These are phyloP conservation scores for Lactarius sp. DNA, from an alignment of 768 basidiomycete species.

Conservation along the genomic window DNA sequence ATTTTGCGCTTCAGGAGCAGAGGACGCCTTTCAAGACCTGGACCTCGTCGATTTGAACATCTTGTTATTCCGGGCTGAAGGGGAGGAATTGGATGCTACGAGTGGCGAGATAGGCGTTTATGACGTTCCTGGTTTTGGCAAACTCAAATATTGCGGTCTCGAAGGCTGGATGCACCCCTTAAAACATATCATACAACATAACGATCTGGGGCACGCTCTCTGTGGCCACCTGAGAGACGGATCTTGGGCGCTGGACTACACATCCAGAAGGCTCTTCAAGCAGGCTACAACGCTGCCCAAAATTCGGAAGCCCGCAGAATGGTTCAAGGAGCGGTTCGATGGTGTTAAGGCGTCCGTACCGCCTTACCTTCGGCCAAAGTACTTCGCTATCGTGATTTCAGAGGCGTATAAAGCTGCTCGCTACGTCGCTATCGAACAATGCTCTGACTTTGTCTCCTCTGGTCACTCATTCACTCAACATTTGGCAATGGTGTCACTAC, in stretches of 20 bases:
- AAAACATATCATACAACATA: constrained; percentile 76
- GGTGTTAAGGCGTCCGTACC: constrained; percentile 69
- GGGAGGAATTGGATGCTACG: constrained; percentile 89
- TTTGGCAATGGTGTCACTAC: constrained; percentile 77
- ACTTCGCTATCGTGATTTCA: constrained; percentile 87
- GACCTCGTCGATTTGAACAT: constrained; percentile 87
- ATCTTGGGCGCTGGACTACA: constrained; percentile 90
- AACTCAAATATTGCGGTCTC: constrained; percentile 85
- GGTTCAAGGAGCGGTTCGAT: constrained; percentile 88
- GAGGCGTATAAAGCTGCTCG: constrained; percentile 92
- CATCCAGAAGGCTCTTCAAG: constrained; percentile 62
- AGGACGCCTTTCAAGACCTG: constrained; percentile 66
- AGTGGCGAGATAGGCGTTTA: constrained; percentile 77
- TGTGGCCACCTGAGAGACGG: constrained; percentile 86
- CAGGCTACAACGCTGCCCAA: constrained; percentile 57
- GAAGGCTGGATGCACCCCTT: constrained; percentile 97
- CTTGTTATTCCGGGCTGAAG: constrained; percentile 79
- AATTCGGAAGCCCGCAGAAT: constrained; percentile 64
- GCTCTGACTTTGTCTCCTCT: constrained; percentile 76
- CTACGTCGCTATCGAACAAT: constrained; percentile 76
- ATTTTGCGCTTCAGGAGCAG: constrained; percentile 66
- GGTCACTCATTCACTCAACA: constrained; percentile 90
- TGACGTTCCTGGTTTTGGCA: constrained; percentile 67
- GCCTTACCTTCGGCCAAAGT: constrained; percentile 90
- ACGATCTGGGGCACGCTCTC: constrained; percentile 91